These are phyloP conservation scores for Fusarium illudens DNA, from an alignment of 2,329 filamentous ascomycete species.

Conservation along the genomic window DNA sequence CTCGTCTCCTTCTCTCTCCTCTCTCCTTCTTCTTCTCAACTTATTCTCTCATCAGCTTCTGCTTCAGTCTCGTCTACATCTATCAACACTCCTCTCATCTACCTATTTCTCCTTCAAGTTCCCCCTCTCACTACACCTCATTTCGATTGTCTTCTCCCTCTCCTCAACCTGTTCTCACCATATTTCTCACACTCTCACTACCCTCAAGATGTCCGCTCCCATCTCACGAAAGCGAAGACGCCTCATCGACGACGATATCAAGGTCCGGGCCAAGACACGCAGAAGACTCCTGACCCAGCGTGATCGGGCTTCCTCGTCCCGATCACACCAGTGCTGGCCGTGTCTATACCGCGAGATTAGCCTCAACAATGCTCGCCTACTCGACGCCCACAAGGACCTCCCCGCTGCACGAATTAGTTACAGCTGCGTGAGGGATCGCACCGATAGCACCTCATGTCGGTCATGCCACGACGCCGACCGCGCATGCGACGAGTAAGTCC, in stretches of 20 bases:
- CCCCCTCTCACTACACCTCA: not conserved
- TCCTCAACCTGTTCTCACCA: no score
- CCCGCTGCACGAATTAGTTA: not conserved
- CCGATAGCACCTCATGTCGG: not conserved
- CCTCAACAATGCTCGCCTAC: not conserved
- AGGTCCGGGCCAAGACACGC: not conserved
- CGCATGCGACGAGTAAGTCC: not conserved
- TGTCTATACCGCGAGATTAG: not conserved
- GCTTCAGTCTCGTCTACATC: not conserved
- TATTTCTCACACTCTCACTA: no score
- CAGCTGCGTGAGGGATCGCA: not conserved
- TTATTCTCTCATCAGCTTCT: not conserved
- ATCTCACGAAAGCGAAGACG: not conserved
- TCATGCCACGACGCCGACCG: not conserved
- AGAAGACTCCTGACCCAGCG: not conserved
- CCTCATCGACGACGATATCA: not conserved
- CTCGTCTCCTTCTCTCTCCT: not conserved
- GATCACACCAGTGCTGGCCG: not conserved
- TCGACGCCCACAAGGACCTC: not conserved
- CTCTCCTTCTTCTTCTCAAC: not conserved
- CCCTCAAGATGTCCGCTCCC: not conserved
- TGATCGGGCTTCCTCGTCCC: not conserved
- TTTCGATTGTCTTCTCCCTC: no score
- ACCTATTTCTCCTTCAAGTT: not conserved
- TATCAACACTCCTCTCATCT: not conserved